These are phyloP conservation scores for Cornus florida DNA, from an alignment of 148 eudicot species.

Conservation along the genomic window DNA sequence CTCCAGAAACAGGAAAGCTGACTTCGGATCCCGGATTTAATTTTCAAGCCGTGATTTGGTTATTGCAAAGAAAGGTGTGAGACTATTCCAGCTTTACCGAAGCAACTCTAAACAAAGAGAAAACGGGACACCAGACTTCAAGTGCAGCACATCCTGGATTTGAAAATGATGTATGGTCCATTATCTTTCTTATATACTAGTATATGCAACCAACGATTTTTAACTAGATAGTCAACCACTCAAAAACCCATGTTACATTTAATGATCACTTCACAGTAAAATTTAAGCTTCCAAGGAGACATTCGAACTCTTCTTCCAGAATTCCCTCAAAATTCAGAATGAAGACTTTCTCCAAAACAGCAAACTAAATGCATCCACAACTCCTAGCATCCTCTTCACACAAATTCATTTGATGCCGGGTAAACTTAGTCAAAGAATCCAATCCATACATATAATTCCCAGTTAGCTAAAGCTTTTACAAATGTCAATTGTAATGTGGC, in stretches of 20 bases:
- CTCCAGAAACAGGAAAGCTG: neutral
- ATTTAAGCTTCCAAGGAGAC: neutral
- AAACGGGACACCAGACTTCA: neutral
- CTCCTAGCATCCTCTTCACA: neutral
- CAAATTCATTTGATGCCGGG: neutral
- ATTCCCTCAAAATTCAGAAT: neutral
- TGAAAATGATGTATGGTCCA: neutral
- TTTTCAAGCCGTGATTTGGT: neutral
- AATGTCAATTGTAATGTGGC: neutral
- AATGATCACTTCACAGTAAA: neutral
- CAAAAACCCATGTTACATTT: neutral
- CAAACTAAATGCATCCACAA: neutral
- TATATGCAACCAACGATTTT: neutral
- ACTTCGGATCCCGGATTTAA: neutral
- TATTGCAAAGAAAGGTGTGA: neutral
- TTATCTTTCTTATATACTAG: neutral
- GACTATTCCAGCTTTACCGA: neutral
- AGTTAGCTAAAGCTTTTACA: neutral
- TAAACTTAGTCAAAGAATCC: neutral
- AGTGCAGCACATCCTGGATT: neutral
- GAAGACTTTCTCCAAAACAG: neutral
- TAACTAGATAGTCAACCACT: neutral
- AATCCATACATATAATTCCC: neutral
- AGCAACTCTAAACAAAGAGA: neutral
- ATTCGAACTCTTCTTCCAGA: neutral